Percentiles rank a stretch among this genome's conserved stretches.
These are phyloP conservation scores for Entelexis sorbosivorans DNA, from an alignment of 1,139 yeast genomes.

Conservation along the genomic window DNA sequence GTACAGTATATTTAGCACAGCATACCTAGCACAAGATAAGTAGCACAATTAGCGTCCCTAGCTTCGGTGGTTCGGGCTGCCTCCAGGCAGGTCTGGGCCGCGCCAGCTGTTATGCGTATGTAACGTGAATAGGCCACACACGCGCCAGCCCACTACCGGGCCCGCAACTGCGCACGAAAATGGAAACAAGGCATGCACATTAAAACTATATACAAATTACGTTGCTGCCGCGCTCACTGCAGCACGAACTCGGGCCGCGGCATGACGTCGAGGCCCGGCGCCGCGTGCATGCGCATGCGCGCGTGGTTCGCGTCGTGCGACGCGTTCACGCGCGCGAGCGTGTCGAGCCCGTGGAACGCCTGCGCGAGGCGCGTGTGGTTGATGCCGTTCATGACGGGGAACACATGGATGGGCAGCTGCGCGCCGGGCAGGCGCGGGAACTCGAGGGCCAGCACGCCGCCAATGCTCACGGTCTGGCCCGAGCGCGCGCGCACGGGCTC, in stretches of 20 bases:
- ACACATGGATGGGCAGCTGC: slow-evolving; percentile 13
- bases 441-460: slow-evolving; percentile 26
- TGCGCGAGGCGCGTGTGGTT: slow-evolving; percentile 15
- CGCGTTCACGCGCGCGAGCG: slow-evolving; percentile 13
- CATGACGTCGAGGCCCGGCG: slow-evolving; percentile 26
- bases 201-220: neutral
- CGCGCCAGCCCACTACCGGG: too few relatives aligned
- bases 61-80: too few relatives aligned
- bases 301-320: slow-evolving; percentile 25
- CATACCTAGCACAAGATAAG: too few relatives aligned
- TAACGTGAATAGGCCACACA: too few relatives aligned
- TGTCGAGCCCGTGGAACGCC: slow-evolving; percentile 11
- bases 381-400: slow-evolving; percentile 14
- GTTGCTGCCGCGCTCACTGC: neutral
- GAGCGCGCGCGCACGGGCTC: slow-evolving; percentile 23
- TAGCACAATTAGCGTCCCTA: too few relatives aligned
- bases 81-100: too few relatives aligned
- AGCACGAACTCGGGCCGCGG: slow-evolving; percentile 28
- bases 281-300: slow-evolving; percentile 22
- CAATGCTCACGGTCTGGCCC: slow-evolving; percentile 25
- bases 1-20: too few relatives aligned
- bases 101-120: too few relatives aligned
- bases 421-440: slow-evolving; percentile 12
- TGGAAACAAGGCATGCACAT: too few relatives aligned
- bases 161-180: too few relatives aligned